phyloP scores from a whole-genome alignment of 164 flowering plant genomes.

The Tinospora cordifolia region DNA sequence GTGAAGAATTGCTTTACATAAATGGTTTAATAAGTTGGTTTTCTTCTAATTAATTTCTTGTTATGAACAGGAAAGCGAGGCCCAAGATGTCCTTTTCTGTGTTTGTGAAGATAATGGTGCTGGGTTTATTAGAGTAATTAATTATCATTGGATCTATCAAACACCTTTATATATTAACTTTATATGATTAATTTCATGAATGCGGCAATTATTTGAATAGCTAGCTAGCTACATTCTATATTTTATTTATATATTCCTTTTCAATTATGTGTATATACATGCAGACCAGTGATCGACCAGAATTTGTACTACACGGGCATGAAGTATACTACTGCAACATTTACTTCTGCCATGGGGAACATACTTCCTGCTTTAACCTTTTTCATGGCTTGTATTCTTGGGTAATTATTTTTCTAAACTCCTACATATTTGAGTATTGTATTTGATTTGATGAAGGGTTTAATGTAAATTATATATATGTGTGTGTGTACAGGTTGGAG shows the following conservation, averaged over 20 bases:
- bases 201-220: neutral
- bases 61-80: constrained; percentile 42
- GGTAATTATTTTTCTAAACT: constrained; percentile 17
- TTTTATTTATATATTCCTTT: no score
- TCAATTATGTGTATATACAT: neutral
- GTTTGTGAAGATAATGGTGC: constrained; percentile 40
- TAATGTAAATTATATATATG: neutral
- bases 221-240: neutral
- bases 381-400: constrained; percentile 47
- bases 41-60: constrained; percentile 4
- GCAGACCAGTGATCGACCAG: constrained; percentile 75
- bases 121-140: constrained; percentile 51
- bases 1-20: no score
- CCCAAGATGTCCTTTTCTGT: constrained; percentile 53
- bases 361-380: constrained; percentile 70
- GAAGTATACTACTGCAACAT: constrained; percentile 74
- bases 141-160: neutral
- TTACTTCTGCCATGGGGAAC: constrained; percentile 61
- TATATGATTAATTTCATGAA: no score
- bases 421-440: neutral
- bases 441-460: no score
- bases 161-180: neutral
- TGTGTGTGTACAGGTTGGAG: constrained; percentile 51
- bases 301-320: constrained; percentile 60
- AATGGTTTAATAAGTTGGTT: no score